Base-by-base conservation (phyloP, 148 eudicot species). In the Vaccinium darrowii region DNA sequence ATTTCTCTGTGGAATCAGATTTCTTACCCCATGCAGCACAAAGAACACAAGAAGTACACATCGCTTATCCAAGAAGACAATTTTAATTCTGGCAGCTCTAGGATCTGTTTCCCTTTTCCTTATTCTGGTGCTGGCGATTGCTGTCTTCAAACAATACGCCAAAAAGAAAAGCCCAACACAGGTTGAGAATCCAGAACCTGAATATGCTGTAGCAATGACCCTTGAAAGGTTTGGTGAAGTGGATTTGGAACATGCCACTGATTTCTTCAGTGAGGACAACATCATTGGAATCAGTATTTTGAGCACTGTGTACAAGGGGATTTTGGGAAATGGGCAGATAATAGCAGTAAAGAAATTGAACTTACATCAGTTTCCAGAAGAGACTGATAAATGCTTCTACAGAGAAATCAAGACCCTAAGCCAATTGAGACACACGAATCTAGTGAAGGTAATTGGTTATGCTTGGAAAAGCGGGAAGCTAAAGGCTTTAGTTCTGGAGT, bases 381-480 rank as follows among this genome's bases (percentile, higher is more conserved):
- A 94, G 81, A 90, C 98, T 43, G 95, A 93, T 43, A 92, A 94
- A 86, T 87, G 90, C 84, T 97, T 97, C 83, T 84, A 91, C 76
- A 91, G 91, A 83, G 99, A 95, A 92, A 88, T 92, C 71, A 91
- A 90, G 83, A 91, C 92, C 56, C 84, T 94, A 83, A 88, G 94
- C 81, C 91, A 88, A 77, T 74, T 97, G 80, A 92, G 93, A 82
- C 99, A 97, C 76, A 90, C 89, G 88, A 97, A 97, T 90, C 86
- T 97, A 51, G 99, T 97, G 39, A 97, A 95, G 86, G 89, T 97
- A 8, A 88, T 93, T 81, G 99, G 99, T 49, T 97, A 90, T 83
- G 98, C 98, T 18, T 97, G 99, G 99, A 96, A 95, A 90, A 94
- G 98, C 85, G 58, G 88, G 52, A 93, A 89, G 77, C 82, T 95